These are phyloP conservation scores for Globisporangium camurandrum DNA, from an alignment of 352 stramenopile species.

Conservation along the genomic window DNA sequence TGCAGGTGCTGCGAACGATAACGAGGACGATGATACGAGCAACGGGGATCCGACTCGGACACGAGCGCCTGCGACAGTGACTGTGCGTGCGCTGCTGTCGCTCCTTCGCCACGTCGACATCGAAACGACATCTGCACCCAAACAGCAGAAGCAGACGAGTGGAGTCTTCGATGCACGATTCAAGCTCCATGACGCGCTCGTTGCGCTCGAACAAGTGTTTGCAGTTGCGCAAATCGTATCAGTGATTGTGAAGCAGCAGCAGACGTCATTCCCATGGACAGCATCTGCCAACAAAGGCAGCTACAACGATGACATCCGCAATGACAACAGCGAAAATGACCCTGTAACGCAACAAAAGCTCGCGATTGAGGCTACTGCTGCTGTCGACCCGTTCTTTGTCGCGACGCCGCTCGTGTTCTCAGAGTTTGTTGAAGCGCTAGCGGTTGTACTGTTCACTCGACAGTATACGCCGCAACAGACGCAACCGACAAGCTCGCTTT, in stretches of 20 bases:
- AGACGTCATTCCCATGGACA: not conserved
- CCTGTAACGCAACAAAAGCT: not conserved
- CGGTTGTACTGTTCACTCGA: constrained; percentile 36
- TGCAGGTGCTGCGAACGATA: not conserved
- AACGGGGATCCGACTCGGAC: not conserved
- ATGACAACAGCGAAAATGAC: not conserved
- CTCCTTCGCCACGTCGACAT: constrained; percentile 8
- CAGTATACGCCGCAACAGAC: constrained; percentile 19
- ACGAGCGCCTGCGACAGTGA: constrained; percentile 1
- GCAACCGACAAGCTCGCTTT: constrained; percentile 2
- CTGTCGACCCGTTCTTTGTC: constrained; percentile 47
- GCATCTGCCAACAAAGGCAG: too few relatives aligned
- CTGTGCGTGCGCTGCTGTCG: constrained; percentile 13
- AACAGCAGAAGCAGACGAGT: too few relatives aligned
- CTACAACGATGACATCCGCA: not conserved
- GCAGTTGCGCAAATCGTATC: too few relatives aligned
- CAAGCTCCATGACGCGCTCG: constrained; percentile 14
- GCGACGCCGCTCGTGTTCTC: constrained; percentile 42
- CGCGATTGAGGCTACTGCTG: not conserved
- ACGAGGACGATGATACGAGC: not conserved
- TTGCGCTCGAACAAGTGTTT: constrained; percentile 11
- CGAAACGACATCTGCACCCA: not conserved
- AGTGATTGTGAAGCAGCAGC: not conserved
- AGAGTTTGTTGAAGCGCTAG: constrained; percentile 50
- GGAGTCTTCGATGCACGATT: constrained; percentile 11